Evolutionary conservation across 176 grass and related monocot genomes (phyloP), one percentile per base, ranked within the genome.

Genomic region (Themeda triandra): DNA sequence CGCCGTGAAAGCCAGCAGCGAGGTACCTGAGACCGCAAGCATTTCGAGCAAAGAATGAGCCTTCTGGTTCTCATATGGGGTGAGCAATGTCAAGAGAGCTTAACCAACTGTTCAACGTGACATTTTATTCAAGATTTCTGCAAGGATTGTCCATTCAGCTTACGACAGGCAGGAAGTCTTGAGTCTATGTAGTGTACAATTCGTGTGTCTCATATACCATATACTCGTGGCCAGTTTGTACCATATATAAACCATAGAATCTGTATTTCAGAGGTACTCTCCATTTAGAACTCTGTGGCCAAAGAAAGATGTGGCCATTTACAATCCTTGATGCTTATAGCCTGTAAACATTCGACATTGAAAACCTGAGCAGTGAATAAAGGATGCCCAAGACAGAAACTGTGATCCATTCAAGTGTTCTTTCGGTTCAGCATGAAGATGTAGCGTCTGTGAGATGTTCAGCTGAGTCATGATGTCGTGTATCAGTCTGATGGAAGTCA

Each of bases 1-100:
- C 7, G 89, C 86, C 25, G 36, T 83, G 15, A 93, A 90, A 29
- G 76, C 91, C 58, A 91, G 90, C 36, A 89, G 76, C 19, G 79
- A 86, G 65, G 83, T 80, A 24, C 60, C 62, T 41, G 74, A 86
- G 63, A 31, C 21, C 63, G 7, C 44, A 33, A 73, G 59, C 28
- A 84, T 84, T 74, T n/a, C 76, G 30, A 80, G n/a, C 75, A 66
- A 69, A 44, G 78, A 89, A 46, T 73, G 48, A 44, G 10, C 11
- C 39, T 41, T 41, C 4, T 45, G 44, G 44, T 73, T 46, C 44
- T 46, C 44, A 46, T 46, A 46, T 15, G 44, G 44, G 44, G 13
- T 46, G 44, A 46, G 44, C 13, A 13, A 46, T 46, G 44, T 15
- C 44, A 46, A 15, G 44, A 15, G 44, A 46, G 44, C 13, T 46